These are phyloP conservation scores for Rhododendron williamsianum DNA, from an alignment of 148 eudicot genomes.

Conservation along the genomic window DNA sequence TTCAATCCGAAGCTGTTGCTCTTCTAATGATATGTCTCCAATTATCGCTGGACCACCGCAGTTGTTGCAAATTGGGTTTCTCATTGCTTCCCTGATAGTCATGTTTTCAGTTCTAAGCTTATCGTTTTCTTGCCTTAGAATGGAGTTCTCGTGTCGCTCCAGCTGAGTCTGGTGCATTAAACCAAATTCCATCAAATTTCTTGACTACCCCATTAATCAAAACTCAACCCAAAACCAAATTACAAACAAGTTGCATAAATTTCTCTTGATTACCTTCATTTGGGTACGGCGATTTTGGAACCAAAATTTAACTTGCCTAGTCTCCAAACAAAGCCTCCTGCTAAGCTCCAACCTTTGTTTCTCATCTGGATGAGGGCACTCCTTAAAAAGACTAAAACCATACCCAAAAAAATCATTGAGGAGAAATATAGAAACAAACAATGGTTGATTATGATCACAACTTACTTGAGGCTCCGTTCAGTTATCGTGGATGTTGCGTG, in stretches of 20 bases:
- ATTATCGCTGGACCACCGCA: constrained; percentile 92
- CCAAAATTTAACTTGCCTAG: constrained; percentile 96
- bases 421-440: neutral
- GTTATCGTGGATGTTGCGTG: neutral
- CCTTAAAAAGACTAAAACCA: constrained; percentile 67
- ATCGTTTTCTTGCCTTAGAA: constrained; percentile 88
- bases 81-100: constrained; percentile 85
- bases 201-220: too few relatives aligned
- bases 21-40: constrained; percentile 83
- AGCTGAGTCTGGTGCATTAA: constrained; percentile 68
- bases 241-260: neutral
- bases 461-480: neutral
- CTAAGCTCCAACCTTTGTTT: constrained; percentile 95
- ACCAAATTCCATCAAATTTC: constrained; percentile 1
- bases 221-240: neutral
- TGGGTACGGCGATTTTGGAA: constrained; percentile 95
- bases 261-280: constrained; percentile 64
- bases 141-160: constrained; percentile 87
- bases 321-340: constrained; percentile 73
- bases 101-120: constrained; percentile 83
- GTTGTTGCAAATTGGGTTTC: constrained; percentile 84
- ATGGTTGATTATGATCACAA: neutral
- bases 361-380: constrained; percentile 99
- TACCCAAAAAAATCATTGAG: constrained; percentile 2
- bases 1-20: constrained; percentile 86